Base-by-base conservation (phyloP, 306 rosid genomes). In the Vigna mungo region DNA sequence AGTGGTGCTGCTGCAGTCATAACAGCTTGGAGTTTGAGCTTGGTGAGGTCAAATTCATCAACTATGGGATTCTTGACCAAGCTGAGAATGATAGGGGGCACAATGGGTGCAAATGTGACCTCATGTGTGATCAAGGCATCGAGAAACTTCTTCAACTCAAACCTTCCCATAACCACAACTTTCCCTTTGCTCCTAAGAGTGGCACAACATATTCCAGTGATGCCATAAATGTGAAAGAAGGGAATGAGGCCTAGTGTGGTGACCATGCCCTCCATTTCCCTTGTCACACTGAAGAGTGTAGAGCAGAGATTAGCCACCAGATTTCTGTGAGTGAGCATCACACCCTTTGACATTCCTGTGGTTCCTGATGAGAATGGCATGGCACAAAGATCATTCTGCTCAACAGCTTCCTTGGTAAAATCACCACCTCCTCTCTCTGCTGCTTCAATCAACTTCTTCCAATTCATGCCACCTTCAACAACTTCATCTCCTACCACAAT, bases 331-430 rank as follows among this genome's bases (percentile, higher is more conserved):
- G 93, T 88, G 7, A 92, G 88, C 99, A 95, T 92, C 18, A 95
- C 99, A 46, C 99, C 99, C 81, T 95, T 95, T 32, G 96, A 89
- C 52, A 92, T 11, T 32, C 97, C 97, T 37, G 99, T 95, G 64
- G 99, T 92, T 65, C 99, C 97, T 41, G 99, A 95, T 13, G 99
- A 95, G 84, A 95, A 95, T 5, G 99, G 97, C 83, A 95, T 89
- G 6, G 97, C 99, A 77, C 99, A 95, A 3, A 92, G 82, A 78
- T 95, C 97, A 71, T 44, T 87, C 75, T 92, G 99, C 5, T 78
- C 44, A 43, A 90, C 30, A 2, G 81, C 51, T 69, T 87, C 90
- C 47, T 71, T 67, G 10, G 15, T 9, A 9, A 5, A 10, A 16
- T 69, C 79, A 49, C 64, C 27, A 1, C 97, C 89, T 1, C 89